phyloP scores from a whole-genome alignment of 257 asterid species.

The Penstemon newberryi region DNA sequence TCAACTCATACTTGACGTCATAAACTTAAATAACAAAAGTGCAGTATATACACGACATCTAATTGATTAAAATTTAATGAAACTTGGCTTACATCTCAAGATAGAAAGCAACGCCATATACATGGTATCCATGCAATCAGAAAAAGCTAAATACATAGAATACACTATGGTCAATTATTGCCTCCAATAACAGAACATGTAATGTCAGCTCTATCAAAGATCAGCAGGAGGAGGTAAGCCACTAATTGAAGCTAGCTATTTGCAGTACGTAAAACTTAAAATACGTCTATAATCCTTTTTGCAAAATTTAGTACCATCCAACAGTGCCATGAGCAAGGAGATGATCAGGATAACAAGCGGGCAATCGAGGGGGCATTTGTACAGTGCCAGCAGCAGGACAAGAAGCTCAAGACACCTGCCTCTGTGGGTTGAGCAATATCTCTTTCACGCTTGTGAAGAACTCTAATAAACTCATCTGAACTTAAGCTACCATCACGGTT shows the following conservation, averaged over 20 bases:
- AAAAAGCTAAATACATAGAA: no score
- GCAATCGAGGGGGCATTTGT: conserved; percentile 37
- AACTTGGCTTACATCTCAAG: conserved; percentile 12
- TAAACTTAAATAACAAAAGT: no score
- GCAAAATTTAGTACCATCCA: neutral
- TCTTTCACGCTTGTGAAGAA: conserved; percentile 64
- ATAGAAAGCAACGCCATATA: neutral
- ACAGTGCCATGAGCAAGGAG: conserved; percentile 13
- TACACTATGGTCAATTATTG: no score
- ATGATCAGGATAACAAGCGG: conserved; percentile 40
- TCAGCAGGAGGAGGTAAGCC: neutral
- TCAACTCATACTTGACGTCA: no score
- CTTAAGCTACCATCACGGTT: conserved; percentile 73
- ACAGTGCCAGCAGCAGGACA: conserved; percentile 62
- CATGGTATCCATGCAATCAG: neutral
- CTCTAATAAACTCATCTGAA: conserved; percentile 70
- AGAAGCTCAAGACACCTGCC: conserved; percentile 66
- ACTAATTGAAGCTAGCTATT: neutral
- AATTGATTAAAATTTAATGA: no score
- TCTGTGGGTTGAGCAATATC: conserved; percentile 78
- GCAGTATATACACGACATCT: no score
- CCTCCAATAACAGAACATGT: neutral
- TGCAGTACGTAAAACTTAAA: neutral
- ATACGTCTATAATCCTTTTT: neutral
- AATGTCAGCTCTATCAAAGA: conserved; percentile 9